Percentiles rank a stretch among this genome's conserved stretches.
phyloP scores from a whole-genome alignment of 352 stramenopile species.

The Phytophthora constricta region DNA sequence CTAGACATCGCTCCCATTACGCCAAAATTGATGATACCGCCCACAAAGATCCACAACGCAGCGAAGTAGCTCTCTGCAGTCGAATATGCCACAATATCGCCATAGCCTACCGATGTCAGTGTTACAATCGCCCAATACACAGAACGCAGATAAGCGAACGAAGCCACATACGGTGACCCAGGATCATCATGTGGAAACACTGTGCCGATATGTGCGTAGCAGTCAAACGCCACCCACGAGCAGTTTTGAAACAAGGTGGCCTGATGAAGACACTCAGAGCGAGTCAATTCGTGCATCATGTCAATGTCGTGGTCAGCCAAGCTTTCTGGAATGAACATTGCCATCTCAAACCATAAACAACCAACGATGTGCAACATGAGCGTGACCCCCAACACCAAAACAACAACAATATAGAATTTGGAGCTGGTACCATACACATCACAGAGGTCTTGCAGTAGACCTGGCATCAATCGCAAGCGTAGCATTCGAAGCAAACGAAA shows the following conservation, averaged over 20 bases:
- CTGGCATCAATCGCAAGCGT: constrained; percentile 48
- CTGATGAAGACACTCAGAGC: constrained; percentile 42
- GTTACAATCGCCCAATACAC: constrained; percentile 74
- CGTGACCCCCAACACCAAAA: constrained; percentile 57
- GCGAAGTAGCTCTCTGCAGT: constrained; percentile 68
- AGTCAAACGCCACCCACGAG: constrained; percentile 70
- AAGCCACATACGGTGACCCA: constrained; percentile 41
- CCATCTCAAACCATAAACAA: constrained; percentile 74
- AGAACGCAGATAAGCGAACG: constrained; percentile 65
- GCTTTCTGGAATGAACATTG: constrained; percentile 28
- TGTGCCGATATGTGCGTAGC: constrained; percentile 54
- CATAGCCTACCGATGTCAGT: constrained; percentile 70
- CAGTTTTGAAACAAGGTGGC: constrained; percentile 57
- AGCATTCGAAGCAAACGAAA: constrained; percentile 56
- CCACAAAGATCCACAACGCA: constrained; percentile 63
- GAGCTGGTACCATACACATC: constrained; percentile 54
- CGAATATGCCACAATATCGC: constrained; percentile 32
- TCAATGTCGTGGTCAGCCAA: not conserved
- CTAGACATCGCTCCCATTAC: constrained; percentile 74
- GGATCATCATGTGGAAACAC: constrained; percentile 37
- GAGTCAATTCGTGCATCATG: constrained; percentile 31
- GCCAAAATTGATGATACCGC: constrained; percentile 73
- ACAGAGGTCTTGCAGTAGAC: constrained; percentile 48
- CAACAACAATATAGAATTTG: constrained; percentile 49
- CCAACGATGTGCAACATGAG: constrained; percentile 64